Evolutionary conservation across 345 rosid genomes (phyloP), one percentile per base, ranked within the genome.

Genomic region (Gossypium herbaceum): DNA sequence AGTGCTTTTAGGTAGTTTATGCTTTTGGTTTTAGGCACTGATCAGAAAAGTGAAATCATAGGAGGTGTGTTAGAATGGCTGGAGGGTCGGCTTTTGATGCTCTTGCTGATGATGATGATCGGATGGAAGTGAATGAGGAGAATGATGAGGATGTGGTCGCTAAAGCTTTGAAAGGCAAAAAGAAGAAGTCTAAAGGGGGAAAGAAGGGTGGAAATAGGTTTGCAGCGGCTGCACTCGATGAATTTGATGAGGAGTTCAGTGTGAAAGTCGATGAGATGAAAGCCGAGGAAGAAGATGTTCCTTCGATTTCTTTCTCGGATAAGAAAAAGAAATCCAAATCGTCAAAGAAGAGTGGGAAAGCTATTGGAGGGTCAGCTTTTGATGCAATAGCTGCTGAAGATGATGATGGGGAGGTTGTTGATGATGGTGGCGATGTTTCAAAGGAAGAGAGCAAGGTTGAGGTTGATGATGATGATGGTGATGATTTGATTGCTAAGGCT

Each of bases 321-420:
- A 94, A 89, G 85, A 92, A 94, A 67, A 93, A 93, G 85, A 93
- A 89, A 17, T 88, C 92, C 16, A 91, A 92, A 69, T 81, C 93
- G 25, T 79, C 86, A 7, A 90, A 89, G 85, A 91, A 74, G 59
- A 70, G 77, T 50, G 87, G 87, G 77, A 81, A 86, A 66, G 54
- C 80, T 75, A 48, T 68, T 68, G 72, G 47, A 27, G 60, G 59
- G 2, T 69, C 60, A 0, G 60, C 60, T 69, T 69, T 69, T 29
- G 59, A 69, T 69, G 73, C 60, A 5, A 17, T 51, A 10, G 59
- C 73, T 16, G 7, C 3, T 2, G 73, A 69, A 51, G 59, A 51
- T 2, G 72, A 24, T 25, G 60, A 51, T 29, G 60, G 60, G 8
- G 58, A 52, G 25, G 60, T 51, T 44, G 47, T 25, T 25, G 73